phyloP scores from a whole-genome alignment of 345 rosid species.

The Brassica carinata region DNA sequence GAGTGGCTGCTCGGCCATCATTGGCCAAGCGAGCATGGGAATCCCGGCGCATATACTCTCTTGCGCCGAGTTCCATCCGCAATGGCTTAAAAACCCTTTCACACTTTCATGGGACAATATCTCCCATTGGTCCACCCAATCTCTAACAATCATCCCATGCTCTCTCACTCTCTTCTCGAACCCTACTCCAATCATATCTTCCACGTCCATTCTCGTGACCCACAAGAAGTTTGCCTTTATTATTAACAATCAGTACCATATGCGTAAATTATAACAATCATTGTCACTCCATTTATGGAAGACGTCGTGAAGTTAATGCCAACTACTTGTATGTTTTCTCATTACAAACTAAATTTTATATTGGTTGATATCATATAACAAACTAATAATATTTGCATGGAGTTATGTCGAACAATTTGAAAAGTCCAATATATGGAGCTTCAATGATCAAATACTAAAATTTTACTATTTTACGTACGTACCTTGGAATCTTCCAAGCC shows the following conservation, averaged over 20 bases:
- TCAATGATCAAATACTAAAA: background rate
- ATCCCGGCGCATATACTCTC: constrained; percentile 77
- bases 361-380: background rate
- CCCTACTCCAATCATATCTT: constrained; percentile 39
- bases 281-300: background rate
- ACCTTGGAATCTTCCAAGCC: constrained; percentile 65
- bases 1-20: constrained; percentile 75
- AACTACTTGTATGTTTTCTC: background rate
- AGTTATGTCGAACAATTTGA: background rate
- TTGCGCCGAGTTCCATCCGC: constrained; percentile 83
- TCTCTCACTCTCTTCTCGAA: constrained; percentile 51
- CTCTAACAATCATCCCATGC: constrained; percentile 59
- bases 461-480: constrained; percentile 18
- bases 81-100: constrained; percentile 72
- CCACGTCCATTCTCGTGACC: constrained; percentile 52
- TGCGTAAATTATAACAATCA: background rate
- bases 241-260: background rate
- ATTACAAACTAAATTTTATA: background rate
- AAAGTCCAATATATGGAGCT: background rate
- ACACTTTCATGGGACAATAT: constrained; percentile 61
- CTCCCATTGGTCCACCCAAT: constrained; percentile 74
- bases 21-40: constrained; percentile 77
- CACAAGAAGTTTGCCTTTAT: constrained; percentile 55
- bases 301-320: background rate
- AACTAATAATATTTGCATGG: background rate